Base-by-base conservation (phyloP, 169 alveolate species). In the Plasmodium gallinaceum region DNA sequence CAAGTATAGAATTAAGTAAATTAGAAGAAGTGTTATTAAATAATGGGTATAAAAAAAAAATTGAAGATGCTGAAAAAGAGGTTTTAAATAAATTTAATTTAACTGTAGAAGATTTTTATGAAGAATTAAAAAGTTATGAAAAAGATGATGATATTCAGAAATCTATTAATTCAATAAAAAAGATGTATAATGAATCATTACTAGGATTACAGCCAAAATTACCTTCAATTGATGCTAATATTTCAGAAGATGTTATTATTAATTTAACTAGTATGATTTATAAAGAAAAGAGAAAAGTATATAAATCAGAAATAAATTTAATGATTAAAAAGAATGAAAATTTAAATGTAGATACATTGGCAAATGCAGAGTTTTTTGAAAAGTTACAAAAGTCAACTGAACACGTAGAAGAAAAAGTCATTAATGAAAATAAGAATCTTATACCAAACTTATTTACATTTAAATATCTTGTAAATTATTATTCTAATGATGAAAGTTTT, bases 361-460 rank as follows among this genome's bases (percentile, higher is more conserved):
- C 83, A 51, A 68, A 80, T 65, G 7, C 90, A 1, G 72, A 52
- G 24, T 80, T 66, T 66, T 80, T 80, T 43, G 75, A 80, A 42
- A 66, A 80, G 39, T 42, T 80, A 6, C 78, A 64, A 26, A 80
- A 80, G 26, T 80, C 90, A 16, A 80, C 90, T 9, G 83, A 80
- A 80, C 90, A 80, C 22, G 80, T 80, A n/a, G 90, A 80, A 66
- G 90, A 80, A 66, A 37, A 80, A 80, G 60, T 80, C 10, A 66
- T 80, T n/a, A 66, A 66, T n/a, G 90, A 80, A 52, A 80, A 80
- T 39, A 52, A 16, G 7, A 18, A 64, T 22, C 5, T 80, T 4
- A 60, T 80, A 18, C 90, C 90, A 39, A 66, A 80, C 26, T 5
- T 80, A 18, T 80, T 80, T 54, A 80, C 90, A 9, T 80, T 80